phyloP scores from a whole-genome alignment of 1,139 yeast genomes.

The Suhomyces atakaporum region DNA sequence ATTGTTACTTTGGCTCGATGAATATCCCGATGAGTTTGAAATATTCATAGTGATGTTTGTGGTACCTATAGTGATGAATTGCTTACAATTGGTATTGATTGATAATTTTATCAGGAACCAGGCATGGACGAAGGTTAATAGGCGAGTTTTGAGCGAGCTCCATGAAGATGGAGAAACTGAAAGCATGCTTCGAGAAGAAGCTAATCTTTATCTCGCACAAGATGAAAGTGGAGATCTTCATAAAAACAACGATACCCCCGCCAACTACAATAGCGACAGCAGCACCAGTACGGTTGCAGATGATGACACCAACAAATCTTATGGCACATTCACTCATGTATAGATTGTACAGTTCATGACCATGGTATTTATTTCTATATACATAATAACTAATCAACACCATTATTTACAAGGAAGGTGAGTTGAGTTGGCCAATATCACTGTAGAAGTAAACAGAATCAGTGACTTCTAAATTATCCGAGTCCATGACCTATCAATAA shows the following conservation, averaged over 20 bases:
- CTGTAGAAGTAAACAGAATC: too few relatives aligned
- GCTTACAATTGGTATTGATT: constrained; percentile 81
- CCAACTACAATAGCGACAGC: constrained; percentile 2
- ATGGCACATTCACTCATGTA: constrained; percentile 7
- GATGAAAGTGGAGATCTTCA: constrained; percentile 2
- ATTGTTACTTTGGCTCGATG: constrained; percentile 72
- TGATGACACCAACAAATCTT: constrained; percentile 5
- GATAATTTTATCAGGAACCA: constrained; percentile 80
- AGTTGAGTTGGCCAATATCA: too few relatives aligned
- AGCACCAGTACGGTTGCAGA: constrained; percentile 7
- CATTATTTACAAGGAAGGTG: too few relatives aligned
- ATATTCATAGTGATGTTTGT: constrained; percentile 85
- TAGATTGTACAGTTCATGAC: constrained; percentile 1
- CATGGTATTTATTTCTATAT: constrained; percentile 6
- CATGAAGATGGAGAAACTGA: constrained; percentile 17
- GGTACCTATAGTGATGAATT: constrained; percentile 77
- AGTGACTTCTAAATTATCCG: too few relatives aligned
- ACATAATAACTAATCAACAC: constrained; percentile 1
- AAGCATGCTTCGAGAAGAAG: constrained; percentile 15
- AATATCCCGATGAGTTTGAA: constrained; percentile 73
- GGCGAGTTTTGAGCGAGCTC: constrained; percentile 19
- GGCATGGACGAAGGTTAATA: constrained; percentile 28
- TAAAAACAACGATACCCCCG: not conserved
- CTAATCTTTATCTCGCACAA: constrained; percentile 10
- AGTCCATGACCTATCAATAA: too few relatives aligned